Evolutionary conservation across 495 filamentous ascomycete genomes (phyloP), one percentile per base, ranked within the genome.

Genomic region (Friedmanniomyces simplex): DNA sequence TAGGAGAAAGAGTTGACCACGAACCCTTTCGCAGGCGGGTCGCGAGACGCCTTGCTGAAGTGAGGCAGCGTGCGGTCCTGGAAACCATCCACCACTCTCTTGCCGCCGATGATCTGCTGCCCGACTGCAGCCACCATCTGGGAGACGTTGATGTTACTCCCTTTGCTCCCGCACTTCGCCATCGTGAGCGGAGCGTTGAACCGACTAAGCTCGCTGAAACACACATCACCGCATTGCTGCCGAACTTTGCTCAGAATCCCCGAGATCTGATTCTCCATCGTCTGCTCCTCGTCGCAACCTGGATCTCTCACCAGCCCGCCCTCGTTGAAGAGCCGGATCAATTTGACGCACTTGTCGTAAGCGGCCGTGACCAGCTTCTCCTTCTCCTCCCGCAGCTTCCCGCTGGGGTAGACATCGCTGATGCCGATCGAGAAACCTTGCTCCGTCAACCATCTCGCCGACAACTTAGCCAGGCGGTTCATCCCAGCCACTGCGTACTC

Each of bases 71-170:
- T 95, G 58, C 93, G 82, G 71, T 97, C 89, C 66, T 97, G 89
- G 75, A 98, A 98, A 21, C 93, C 93, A 72, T 97, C 89, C 39
- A 87, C 80, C 22, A 98, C 93, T 82, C 93, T 91, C 64, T 86
- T 83, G 51, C 89, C 89, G 39, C 84, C 83, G 65, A 98, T 97
- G 77, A 96, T 96, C 65, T 98, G 93, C 69, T 98, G 93, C 57
- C 93, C 93, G 62, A 98, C 93, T 61, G 89, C 84, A 34, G 94
- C 90, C 68, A 97, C 85, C 93, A 98, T 98, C 74, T 98, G 93
- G 24, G 94, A 91, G 49, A 98, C 93, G 75, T 98, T 98, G 77
- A 97, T 95, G 66, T 85, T 85, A 1, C 89, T 95, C 65, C 93
- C 85, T 72, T 98, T 98, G 37, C 93, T 96, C 32, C 93, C 93